Base-by-base conservation (phyloP, 208 protist species). In the Trypanosoma mega region DNA sequence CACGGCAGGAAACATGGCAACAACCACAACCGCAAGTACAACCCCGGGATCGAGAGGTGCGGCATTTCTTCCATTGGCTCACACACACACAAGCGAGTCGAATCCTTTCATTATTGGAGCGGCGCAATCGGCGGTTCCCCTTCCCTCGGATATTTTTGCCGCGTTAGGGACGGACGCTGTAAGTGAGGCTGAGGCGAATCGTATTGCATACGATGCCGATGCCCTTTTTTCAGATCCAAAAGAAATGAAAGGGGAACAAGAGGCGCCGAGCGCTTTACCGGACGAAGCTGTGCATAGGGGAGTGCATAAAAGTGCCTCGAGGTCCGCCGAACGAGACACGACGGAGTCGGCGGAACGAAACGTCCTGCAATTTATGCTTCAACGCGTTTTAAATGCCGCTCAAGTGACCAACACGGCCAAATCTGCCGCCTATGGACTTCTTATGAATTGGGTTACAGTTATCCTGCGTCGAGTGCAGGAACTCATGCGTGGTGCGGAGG, bases 361-460 rank as follows among this genome's bases (percentile, higher is more conserved):
- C n/a, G 3, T 20, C 18, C 39, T 68, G 3, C 34, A 43, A 8
- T 23, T 21, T 6, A 68, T 68, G 31, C 24, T 68, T 2, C 43
- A 56, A 0, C 27, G 53, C 11, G 55, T 68, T 45, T 48, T 60
- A 48, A 26, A 54, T 41, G 23, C 31, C 4, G 45, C 59, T 21
- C 45, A 37, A 23, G 14, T 37, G 3, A 62, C 53, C 18, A n/a
- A 23, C 2, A 34, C 16, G 31, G 18, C 51, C 9, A 18, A 61
- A 14, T 6, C 31, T 18, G 18, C 51, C 9, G 26, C 55, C 14
- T 20, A 48, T 14, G 20, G 14, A 37, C 44, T 16, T 44, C 50
- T 67, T 9, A 44, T 9, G 29, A 14, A 34, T 16, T 68, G 63
- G 63, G 31, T 68, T 45, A 36, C 27, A 44, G 37, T 53, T 18